phyloP scores from a whole-genome alignment of 164 flowering plant genomes.

The Vitis rotundifolia region DNA sequence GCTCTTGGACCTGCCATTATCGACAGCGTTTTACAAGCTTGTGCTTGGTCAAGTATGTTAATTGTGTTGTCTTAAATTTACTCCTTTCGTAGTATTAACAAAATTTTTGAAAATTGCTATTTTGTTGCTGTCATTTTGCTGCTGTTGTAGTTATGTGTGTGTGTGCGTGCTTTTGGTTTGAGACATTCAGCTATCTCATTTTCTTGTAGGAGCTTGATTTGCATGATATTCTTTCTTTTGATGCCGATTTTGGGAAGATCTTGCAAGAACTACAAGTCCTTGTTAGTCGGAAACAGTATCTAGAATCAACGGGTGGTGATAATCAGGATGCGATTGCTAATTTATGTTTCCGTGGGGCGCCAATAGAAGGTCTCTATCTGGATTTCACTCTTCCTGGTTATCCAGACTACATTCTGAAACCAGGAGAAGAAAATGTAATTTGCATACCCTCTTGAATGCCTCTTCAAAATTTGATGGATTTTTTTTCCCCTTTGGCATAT shows the following conservation, averaged over 20 bases:
- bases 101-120: no score
- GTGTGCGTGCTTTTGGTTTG: neutral
- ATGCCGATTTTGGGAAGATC: constrained; percentile 77
- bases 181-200: neutral
- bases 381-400: constrained; percentile 98
- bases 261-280: constrained; percentile 83
- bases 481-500: neutral
- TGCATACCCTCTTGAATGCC: neutral
- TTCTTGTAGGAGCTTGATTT: constrained; percentile 88
- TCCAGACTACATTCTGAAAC: constrained; percentile 78
- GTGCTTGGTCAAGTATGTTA: constrained; percentile 86
- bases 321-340: constrained; percentile 40
- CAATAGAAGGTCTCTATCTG: constrained; percentile 80
- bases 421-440: constrained; percentile 75
- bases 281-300: constrained; percentile 68
- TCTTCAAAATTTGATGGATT: neutral
- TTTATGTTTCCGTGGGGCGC: constrained; percentile 67
- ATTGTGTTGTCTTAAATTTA: neutral
- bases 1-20: constrained; percentile 88
- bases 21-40: constrained; percentile 84
- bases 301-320: constrained; percentile 53
- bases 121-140: no score
- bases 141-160: neutral
- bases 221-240: constrained; percentile 85
- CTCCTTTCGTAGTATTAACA: neutral